Percentiles rank a stretch among this genome's conserved stretches.
These are phyloP conservation scores for Mortierella sp. DNA, from an alignment of 371 early-diverging fungal species.

Conservation along the genomic window DNA sequence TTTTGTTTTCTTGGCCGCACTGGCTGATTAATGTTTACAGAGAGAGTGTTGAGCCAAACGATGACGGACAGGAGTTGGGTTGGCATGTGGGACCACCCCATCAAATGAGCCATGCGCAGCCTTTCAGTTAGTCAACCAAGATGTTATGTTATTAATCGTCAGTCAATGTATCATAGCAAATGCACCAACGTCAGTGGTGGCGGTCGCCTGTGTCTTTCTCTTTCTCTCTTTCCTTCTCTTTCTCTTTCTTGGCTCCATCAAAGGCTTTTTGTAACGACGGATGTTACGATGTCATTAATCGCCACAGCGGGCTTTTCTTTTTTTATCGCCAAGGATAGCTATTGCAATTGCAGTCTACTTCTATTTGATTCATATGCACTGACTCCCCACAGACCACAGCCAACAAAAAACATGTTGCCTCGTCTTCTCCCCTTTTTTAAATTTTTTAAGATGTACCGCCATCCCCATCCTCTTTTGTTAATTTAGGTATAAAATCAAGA, in stretches of 20 bases:
- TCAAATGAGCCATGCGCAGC: conserved; percentile 1
- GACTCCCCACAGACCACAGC: too few species aligned
- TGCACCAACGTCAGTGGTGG: too few species aligned
- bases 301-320: not conserved
- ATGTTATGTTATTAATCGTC: too few species aligned
- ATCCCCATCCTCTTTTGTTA: too few species aligned
- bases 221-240: not conserved
- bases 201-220: not conserved
- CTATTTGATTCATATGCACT: too few species aligned
- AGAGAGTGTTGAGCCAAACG: conserved; percentile 1
- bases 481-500: too few species aligned
- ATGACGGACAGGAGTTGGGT: conserved; percentile 13
- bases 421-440: too few species aligned
- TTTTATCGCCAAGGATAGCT: not conserved
- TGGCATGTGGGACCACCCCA: not conserved
- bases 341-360: too few species aligned
- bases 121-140: too few species aligned
- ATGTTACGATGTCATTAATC: not conserved
- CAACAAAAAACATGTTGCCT: too few species aligned
- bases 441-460: too few species aligned
- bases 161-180: too few species aligned
- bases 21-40: conserved; percentile 3
- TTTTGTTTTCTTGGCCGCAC: not conserved
- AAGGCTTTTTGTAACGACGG: not conserved
- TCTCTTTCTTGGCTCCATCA: not conserved